Base-by-base conservation (phyloP, 345 rosid genomes). In the Iberis pinnata region DNA sequence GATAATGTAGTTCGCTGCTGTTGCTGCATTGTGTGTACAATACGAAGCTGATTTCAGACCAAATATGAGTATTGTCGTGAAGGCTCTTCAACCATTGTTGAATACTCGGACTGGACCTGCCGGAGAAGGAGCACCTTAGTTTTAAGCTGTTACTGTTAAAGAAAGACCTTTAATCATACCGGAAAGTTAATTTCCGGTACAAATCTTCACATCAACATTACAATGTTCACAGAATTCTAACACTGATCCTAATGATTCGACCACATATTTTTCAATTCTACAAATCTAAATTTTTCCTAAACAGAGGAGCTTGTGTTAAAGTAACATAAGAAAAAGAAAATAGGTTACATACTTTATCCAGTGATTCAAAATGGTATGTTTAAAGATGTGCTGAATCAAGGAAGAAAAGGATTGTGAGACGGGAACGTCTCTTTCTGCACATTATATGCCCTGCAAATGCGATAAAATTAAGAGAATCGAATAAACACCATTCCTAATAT, bases 401-500 rank as follows among this genome's bases (percentile, higher is more conserved):
- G 94, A 33, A 89, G 95, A 68, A 89, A 89, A 6, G 97, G 95
- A 64, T 86, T 82, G 79, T 76, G 87, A 27, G 95, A 85, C 20
- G 95, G 83, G 49, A 51, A 65, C 3, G 73, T 66, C 50, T 78
- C 81, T 62, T 76, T 82, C 61, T 86, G 87, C 82, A 61, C 71
- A 69, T 63, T 80, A 70, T 84, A 86, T 16, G 90, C 88, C 86
- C 94, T 82, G 83, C 40, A 40, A 41, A 56, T 32, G 67, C 52
- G n/a, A n/a, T n/a, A n/a, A 63, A 64, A 29, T 29, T 29, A 64
- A 61, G 44, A 15, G 1, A 38, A 11, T 6, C 13, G 16, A 44
- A 20, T 11, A 38, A 27, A 48, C 39, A 31, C 20, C 19, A 22
- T 3, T 35, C 12, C 9, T 18, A 5, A 19, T 24, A 14, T 10